Base-by-base conservation (phyloP, 2,329 filamentous ascomycete species). In the Trichoderma gracile region DNA sequence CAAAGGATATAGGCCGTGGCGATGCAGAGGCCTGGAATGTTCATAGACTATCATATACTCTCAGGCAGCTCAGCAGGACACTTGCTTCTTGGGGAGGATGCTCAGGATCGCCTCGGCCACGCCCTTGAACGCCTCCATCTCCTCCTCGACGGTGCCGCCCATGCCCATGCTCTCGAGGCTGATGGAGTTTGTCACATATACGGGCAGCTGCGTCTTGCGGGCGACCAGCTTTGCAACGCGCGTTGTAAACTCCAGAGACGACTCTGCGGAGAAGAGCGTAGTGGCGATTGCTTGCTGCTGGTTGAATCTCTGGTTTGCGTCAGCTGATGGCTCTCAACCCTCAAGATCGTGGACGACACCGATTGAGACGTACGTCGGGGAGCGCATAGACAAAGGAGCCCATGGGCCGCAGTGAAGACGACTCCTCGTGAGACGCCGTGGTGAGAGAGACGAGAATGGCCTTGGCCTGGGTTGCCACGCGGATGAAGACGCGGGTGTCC, bases 341-440 rank as follows among this genome's bases (percentile, higher is more conserved):
- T n/a, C n/a, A n/a, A n/a, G n/a, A n/a, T n/a, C n/a, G n/a, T n/a
- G n/a, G n/a, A n/a, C n/a, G n/a, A n/a, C n/a, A n/a, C n/a, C n/a
- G 23, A 23, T 42, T 17, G 10, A 46, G 15, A 75, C 79, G 71
- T 80, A 97, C 95, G 78, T 97, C 90, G 17, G 95, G 94, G 75
- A 99, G 86, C 3, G 93, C 91, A 74, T 97, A 98, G 52, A 98
- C 91, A 73, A 98, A 94, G 56, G 92, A 97, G 3, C 95, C 94
- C 77, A 98, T 83, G 56, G 84, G 79, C 46, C 84, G 79, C 8
- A 81, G 74, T 9, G 77, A 73, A 14, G 78, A 78, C n/a, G 77
- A 74, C 47, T 86, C 82, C 59, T 85, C 84, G 63, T 79, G 79
- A 27, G 81, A 74, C 3, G 83, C 80, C 0, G 87, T 89, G 1